Conservation (phyloP, 2,329 filamentous ascomycete genomes). For the Colletotrichum tabaci region DNA sequence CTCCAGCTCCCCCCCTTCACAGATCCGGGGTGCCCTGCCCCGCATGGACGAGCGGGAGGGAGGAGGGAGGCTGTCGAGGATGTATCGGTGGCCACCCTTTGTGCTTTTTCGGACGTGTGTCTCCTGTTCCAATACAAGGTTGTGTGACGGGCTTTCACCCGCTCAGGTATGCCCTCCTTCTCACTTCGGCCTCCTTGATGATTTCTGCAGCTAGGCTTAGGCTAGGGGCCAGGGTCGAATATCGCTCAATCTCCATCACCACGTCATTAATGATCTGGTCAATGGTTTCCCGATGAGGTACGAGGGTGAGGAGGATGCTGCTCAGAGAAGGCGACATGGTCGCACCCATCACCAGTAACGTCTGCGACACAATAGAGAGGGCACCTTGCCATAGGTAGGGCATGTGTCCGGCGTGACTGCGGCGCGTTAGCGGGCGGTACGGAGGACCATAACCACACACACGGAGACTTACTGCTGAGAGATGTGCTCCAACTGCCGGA, state of each 20-base stretch:
- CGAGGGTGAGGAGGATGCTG: slow-evolving; percentile 72
- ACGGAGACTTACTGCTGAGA: slow-evolving; percentile 75
- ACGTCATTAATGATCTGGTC: slow-evolving; percentile 85
- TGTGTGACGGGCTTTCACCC: slow-evolving; percentile 53
- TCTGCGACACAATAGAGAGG: slow-evolving; percentile 86
- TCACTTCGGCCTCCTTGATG: slow-evolving; percentile 82
- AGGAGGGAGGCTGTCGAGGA: not conserved
- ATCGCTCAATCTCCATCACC: slow-evolving; percentile 81
- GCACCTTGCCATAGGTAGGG: slow-evolving; percentile 90
- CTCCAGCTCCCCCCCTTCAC: not conserved
- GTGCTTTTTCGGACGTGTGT: not conserved
- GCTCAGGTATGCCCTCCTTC: slow-evolving; percentile 75
- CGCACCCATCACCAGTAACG: slow-evolving; percentile 86
- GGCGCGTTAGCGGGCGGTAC: slow-evolving; percentile 49
- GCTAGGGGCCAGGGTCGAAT: slow-evolving; percentile 82
- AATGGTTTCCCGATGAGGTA: slow-evolving; percentile 72
- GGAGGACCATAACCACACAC: not conserved
- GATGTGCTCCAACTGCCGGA: slow-evolving; percentile 85
- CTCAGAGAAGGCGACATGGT: slow-evolving; percentile 84
- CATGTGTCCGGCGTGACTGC: slow-evolving; percentile 84
- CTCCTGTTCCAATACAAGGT: not conserved
- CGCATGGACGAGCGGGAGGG: not conserved
- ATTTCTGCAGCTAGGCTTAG: slow-evolving; percentile 84
- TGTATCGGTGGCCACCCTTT: not conserved
- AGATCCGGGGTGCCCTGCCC: not conserved